These are phyloP conservation scores for Russula dissimulans DNA, from an alignment of 768 basidiomycete genomes.

Conservation along the genomic window DNA sequence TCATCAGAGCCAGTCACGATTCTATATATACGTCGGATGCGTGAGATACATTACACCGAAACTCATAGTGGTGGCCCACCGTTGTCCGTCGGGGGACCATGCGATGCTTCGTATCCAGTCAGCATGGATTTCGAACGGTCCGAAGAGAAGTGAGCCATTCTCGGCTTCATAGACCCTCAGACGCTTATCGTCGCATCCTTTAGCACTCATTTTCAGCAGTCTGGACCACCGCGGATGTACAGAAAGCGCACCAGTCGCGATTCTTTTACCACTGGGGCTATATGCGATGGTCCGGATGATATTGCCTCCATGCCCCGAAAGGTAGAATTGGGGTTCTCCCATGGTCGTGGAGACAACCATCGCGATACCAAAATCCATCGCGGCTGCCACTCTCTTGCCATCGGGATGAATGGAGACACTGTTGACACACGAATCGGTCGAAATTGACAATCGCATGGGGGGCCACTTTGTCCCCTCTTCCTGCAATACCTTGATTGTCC, in stretches of 20 bases:
- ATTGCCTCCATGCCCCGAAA: neutral
- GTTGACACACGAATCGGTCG: neutral
- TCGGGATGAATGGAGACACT: conserved; percentile 21
- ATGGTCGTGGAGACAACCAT: neutral
- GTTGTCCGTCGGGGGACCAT: conserved; percentile 24
- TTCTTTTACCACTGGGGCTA: conserved; percentile 6
- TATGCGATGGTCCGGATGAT: conserved; percentile 6
- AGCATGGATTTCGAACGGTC: conserved; percentile 18
- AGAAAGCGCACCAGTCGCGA: conserved; percentile 7
- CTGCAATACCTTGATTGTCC: neutral
- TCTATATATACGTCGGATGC: neutral
- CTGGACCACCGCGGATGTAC: neutral
- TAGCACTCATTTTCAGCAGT: neutral
- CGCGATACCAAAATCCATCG: neutral
- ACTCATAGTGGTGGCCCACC: neutral
- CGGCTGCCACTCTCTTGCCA: conserved; percentile 13
- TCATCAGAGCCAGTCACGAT: conserved; percentile 12
- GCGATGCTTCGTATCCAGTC: conserved; percentile 20
- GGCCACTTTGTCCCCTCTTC: conserved; percentile 16
- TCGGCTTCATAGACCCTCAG: conserved; percentile 22
- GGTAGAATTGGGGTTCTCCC: conserved; percentile 1
- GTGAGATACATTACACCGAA: neutral
- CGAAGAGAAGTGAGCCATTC: conserved; percentile 17
- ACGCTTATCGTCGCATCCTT: conserved; percentile 17
- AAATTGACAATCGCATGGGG: conserved; percentile 14